Evolutionary conservation across 108 stramenopile species (phyloP), one percentile per base, ranked within the genome.

Genomic region (Cyclotella baltica): DNA sequence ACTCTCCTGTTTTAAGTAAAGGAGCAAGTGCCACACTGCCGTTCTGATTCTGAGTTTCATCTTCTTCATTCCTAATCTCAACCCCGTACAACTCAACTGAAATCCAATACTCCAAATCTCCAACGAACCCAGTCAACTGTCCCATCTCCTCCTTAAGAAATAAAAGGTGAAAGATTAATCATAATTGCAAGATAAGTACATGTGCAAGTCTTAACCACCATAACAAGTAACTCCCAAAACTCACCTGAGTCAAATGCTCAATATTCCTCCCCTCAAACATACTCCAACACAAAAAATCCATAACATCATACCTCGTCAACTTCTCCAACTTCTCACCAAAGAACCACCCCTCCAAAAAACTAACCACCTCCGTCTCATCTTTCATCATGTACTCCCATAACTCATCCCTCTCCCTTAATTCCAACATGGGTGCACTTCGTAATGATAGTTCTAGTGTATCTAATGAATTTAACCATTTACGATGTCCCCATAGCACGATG

Each of bases 211-310:
- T n/a, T n/a, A n/a, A n/a, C n/a, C n/a, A n/a, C n/a, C n/a, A n/a
- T n/a, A n/a, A n/a, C n/a, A n/a, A n/a, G n/a, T n/a, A n/a, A n/a
- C n/a, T n/a, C n/a, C n/a, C n/a, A n/a, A n/a, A n/a, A n/a, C n/a
- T n/a, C n/a, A n/a, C n/a, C n/a, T 70, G 73, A 37, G 93, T 93
- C 81, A 96, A 82, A 83, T 96, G 96, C 66, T 96, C 96, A 43
- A 89, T 89, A 72, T 92, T 93, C n/a, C 96, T 62, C 30, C 93
- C 88, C 69, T 96, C 96, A 75, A 94, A 96, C 87, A 96, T 76
- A 29, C 77, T 77, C 96, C 96, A 96, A 23, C 80, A 64, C 33
- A 92, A 56, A 71, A 91, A 96, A 73, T 96, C 93, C 66, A 70
- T 75, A 27, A 94, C 80, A 78, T 96, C 96, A 59, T 92, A 93